Conservation (phyloP, 441 rosid genomes). For the Aleurites moluccanus region DNA sequence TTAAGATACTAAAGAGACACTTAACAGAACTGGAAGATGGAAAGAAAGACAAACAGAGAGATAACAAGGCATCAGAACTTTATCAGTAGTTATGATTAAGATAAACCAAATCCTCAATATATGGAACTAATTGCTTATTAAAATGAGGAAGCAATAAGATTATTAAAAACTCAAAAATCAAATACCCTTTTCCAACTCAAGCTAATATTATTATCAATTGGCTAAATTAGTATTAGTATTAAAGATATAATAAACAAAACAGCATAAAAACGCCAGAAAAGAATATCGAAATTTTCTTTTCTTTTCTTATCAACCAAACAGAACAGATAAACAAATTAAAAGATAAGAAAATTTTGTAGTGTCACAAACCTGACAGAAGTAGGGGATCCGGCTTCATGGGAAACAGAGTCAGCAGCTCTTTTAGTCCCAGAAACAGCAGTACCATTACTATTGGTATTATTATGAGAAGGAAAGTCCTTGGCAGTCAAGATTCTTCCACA, state of each 20-base stretch:
- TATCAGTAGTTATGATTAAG: not conserved
- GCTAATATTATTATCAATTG: no score
- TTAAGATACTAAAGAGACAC: no score
- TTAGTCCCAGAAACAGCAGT: conserved; percentile 51
- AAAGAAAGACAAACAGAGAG: no score
- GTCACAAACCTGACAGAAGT: conserved; percentile 52
- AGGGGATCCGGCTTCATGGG: conserved; percentile 60
- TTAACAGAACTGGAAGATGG: no score
- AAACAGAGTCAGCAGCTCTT: conserved; percentile 66
- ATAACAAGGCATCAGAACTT: no score
- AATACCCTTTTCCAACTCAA: no score
- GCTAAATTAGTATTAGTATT: not conserved
- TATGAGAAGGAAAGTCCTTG: conserved; percentile 63
- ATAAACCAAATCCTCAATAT: not conserved
- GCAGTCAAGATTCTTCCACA: conserved; percentile 82
- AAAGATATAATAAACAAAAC: not conserved
- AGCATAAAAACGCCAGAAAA: not conserved
- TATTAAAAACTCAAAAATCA: no score
- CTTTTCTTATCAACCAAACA: conserved; percentile 19
- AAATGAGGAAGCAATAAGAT: not conserved
- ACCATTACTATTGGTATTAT: conserved; percentile 1
- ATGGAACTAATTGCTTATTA: not conserved
- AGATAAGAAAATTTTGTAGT: not conserved
- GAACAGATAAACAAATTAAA: not conserved
- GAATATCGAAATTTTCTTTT: not conserved